Percentiles rank a stretch among this genome's conserved stretches.
phyloP scores from a whole-genome alignment of 2,329 filamentous ascomycete species.

The Escovopsis weberi region DNA sequence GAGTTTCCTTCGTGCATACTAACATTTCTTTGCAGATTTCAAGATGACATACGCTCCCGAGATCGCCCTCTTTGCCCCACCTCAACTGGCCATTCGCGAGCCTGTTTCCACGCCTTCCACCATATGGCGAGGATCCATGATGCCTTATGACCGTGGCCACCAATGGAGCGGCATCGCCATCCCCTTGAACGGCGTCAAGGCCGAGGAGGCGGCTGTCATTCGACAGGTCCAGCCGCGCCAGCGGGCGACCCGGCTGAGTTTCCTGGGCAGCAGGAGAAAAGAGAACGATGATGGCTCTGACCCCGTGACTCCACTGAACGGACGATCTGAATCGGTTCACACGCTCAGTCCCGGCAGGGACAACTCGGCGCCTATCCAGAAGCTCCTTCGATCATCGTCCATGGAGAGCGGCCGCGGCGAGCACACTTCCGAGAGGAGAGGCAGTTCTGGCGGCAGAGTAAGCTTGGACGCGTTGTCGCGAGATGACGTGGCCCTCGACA shows the following conservation, averaged over 20 bases:
- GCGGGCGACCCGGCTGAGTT: slow-evolving; percentile 40
- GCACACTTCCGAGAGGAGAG: slow-evolving; percentile 6
- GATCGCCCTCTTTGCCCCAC: slow-evolving; percentile 45
- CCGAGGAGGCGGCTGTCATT: slow-evolving; percentile 35
- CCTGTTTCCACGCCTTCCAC: slow-evolving; percentile 28
- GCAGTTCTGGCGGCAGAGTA: slow-evolving; percentile 13
- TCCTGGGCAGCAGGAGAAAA: slow-evolving; percentile 40
- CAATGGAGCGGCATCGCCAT: slow-evolving; percentile 19
- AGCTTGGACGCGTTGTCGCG: slow-evolving; percentile 15
- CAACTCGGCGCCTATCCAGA: slow-evolving; percentile 16
- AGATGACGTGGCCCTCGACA: slow-evolving; percentile 11
- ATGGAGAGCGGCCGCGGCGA: slow-evolving; percentile 14
- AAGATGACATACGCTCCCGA: slow-evolving; percentile 50
- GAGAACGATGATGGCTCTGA: slow-evolving; percentile 17
- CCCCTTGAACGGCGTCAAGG: slow-evolving; percentile 19
- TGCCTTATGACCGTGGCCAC: slow-evolving; percentile 23
- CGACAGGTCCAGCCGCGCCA: slow-evolving; percentile 37
- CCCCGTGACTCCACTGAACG: slow-evolving; percentile 14
- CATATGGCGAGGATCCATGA: slow-evolving; percentile 35
- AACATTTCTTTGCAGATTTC: slow-evolving; percentile 33
- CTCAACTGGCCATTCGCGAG: slow-evolving; percentile 25
- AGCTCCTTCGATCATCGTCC: slow-evolving; percentile 30
- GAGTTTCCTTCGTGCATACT: slow-evolving; percentile 3
- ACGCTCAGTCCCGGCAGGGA: slow-evolving; percentile 18
- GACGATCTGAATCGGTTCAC: slow-evolving; percentile 17